Base-by-base conservation (phyloP, 140 eudicot species). In the Flaveria floridana region DNA sequence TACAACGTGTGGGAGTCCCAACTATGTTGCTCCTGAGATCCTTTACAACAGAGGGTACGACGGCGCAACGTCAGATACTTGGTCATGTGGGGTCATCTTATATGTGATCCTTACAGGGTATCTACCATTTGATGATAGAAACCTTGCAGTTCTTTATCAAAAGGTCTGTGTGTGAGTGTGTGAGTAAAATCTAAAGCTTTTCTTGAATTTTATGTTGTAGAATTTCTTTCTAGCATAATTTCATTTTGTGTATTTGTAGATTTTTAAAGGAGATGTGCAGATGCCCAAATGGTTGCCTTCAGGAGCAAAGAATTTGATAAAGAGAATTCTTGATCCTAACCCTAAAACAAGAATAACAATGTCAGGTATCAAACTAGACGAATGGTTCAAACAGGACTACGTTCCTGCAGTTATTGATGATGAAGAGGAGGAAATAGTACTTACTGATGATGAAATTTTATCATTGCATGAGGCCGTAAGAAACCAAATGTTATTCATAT, bases 1-100 rank as follows among this genome's bases (percentile, higher is more conserved):
- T 84, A 94, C 97, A 58, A 90, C 99, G 2, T 90, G 99, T 71
- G 99, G 99, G 75, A 90, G 97, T 82, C 97, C 99, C 37, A 94
- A 90, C 77, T 94, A 94, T 72, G 99, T 94, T 59, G 99, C 99
- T 15, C 99, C 99, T 6, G 99, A 94, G 80, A 78, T 94, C 70
- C 91, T 94, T 34, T 68, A 68, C 1, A 90, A 88, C 81, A 72
- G 94, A 85, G 99, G 99, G n/a, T 90, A 94, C 23, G 87, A 90
- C 77, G 99, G 99, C 2, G 89, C 94, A 11, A 79, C 97, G 21
- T 84, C 97, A 1, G 99, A 94, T 84, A 87, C 89, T n/a, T 94
- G 99, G 99, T 90, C 97, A 6, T 94, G 99, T 78, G 99, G 99
- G 28, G 96, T 94, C 76, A 94, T 90, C 65, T 67, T 94, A 51